These are phyloP conservation scores for Stephanocyclus meneghinianus DNA, from an alignment of 352 stramenopile genomes.

Conservation along the genomic window DNA sequence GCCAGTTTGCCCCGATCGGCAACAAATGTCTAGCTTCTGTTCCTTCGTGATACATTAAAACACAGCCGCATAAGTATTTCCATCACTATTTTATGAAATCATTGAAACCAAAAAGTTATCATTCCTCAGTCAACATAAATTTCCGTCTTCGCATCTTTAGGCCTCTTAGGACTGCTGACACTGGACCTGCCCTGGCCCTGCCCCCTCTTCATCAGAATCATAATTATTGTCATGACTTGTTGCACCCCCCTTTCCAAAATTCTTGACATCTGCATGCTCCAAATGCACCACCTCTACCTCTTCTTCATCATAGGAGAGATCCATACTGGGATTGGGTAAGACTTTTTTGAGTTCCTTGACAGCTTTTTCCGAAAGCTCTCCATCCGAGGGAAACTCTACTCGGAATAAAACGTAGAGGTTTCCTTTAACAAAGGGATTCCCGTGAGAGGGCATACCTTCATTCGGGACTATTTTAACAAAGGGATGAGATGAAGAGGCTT, in stretches of 20 bases:
- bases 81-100: too few species aligned
- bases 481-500: conserved; percentile 59
- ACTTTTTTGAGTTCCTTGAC: conserved; percentile 84
- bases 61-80: too few species aligned
- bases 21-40: too few species aligned
- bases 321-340: conserved; percentile 67
- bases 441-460: conserved; percentile 97
- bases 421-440: conserved; percentile 97
- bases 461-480: conserved; percentile 91
- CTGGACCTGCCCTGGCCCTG: conserved; percentile 74
- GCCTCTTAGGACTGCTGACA: conserved; percentile 80
- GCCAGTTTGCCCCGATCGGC: too few species aligned
- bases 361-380: conserved; percentile 67
- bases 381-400: conserved; percentile 82
- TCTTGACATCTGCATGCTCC: conserved; percentile 85
- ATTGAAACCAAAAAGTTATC: too few species aligned
- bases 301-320: conserved; percentile 80
- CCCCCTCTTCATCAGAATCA: conserved; percentile 89
- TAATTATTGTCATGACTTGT: conserved; percentile 85
- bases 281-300: conserved; percentile 84
- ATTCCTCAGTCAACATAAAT: too few species aligned
- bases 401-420: conserved; percentile 98
- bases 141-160: too few species aligned
- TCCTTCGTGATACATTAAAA: too few species aligned
- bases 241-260: conserved; percentile 90